Base-by-base conservation (phyloP, 1,139 yeast species). In the Tardiomyces depauwii region DNA sequence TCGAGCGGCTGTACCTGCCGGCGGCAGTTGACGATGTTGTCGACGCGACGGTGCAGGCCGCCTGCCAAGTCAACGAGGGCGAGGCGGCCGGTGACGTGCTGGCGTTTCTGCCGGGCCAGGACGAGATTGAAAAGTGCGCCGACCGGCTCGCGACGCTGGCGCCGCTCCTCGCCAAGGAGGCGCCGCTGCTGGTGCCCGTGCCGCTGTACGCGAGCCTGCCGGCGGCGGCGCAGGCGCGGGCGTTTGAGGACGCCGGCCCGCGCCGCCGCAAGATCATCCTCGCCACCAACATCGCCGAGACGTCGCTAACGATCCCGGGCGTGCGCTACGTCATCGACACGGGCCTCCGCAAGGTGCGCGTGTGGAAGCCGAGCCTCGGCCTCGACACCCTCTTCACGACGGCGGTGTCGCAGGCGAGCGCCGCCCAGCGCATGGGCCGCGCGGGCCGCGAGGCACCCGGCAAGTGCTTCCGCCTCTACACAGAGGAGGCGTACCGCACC, bases 391-490 rank as follows among this genome's bases (percentile, higher is more conserved):
- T 91, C 59, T 69, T 89, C 44, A 88, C 96, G 0, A 87, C 93
- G 0, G 91, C 98, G 1, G 82, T 93, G 18, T 88, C 97, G 0
- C 88, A 85, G 59, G 95, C 97, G 0, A 84, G 95, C 40, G 98
- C 98, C 0, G 77, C 83, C 41, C 99, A 91, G 68, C 74, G 99
- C 65, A 82, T 93, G 48, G 99, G 99, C 63, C 85, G 99, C 73
- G 98, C 98, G 25, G 99, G 99, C 54, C 86, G 99, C 77, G 97
- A 91, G 67, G 74, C 78, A 7, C 78, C 84, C 40, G 99, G 99
- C 45, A 91, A 89, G 62, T 88, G 94, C 39, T 91, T 74, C 63
- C 70, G 98, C 50, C 67, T 91, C 38, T 93, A 83, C 61, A 80
- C 84, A 47, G 97, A 89, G 57, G 62, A 67, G 1, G 81, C 84